These are phyloP conservation scores for Phylloporus sp. DNA, from an alignment of 768 basidiomycete genomes.

Conservation along the genomic window DNA sequence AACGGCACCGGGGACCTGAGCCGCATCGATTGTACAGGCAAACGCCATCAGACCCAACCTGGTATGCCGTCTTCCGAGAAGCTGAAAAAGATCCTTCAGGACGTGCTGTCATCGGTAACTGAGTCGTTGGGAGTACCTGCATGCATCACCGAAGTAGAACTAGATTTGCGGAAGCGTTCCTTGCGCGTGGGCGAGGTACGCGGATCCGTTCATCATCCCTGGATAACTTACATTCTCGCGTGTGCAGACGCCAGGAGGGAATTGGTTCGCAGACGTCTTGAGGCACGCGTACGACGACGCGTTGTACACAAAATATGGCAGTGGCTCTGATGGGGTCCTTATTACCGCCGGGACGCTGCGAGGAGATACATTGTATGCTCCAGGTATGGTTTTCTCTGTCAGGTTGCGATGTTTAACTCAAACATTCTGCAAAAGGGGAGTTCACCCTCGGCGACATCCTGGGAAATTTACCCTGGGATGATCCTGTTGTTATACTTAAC, in stretches of 20 bases:
- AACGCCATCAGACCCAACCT: conserved; percentile 58
- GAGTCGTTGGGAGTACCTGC: conserved; percentile 68
- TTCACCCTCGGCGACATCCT: conserved; percentile 83
- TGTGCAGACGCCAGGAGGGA: conserved; percentile 57
- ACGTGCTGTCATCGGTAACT: conserved; percentile 63
- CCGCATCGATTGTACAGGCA: conserved; percentile 42
- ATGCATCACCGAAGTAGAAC: conserved; percentile 58
- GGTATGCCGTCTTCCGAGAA: conserved; percentile 49
- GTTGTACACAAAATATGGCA: conserved; percentile 49
- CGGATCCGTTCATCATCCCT: not conserved
- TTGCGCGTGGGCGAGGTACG: conserved; percentile 70
- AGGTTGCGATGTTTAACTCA: not conserved
- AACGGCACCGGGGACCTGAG: no score
- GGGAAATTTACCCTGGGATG: conserved; percentile 86
- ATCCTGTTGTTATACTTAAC: conserved; percentile 77
- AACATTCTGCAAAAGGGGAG: conserved; percentile 41
- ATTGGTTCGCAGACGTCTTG: conserved; percentile 85
- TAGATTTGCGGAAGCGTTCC: conserved; percentile 71
- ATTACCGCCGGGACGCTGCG: conserved; percentile 81
- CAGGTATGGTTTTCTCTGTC: conserved; percentile 43
- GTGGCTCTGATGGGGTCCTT: conserved; percentile 74
- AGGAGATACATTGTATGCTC: conserved; percentile 80
- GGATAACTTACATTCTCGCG: not conserved
- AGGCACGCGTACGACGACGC: conserved; percentile 78
- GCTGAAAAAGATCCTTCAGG: conserved; percentile 55